Evolutionary conservation across 179 eudicot species (phyloP), one percentile per base, ranked within the genome.

Genomic region (Corrigiola litoralis): DNA sequence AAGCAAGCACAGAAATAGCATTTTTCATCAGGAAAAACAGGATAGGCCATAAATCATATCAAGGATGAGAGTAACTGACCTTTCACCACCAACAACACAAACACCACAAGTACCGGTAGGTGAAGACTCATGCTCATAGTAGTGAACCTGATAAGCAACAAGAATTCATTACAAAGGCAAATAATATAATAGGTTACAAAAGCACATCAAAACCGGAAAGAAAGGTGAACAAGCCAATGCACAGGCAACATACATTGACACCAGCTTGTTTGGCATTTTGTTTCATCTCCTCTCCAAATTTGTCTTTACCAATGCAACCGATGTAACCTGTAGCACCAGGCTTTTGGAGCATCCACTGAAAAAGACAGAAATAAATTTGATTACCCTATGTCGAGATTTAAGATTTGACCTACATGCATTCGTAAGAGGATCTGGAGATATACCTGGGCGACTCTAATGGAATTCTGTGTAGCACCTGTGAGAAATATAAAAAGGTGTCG

Each of bases 21-120:
- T 3, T 12, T 5, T 10, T 37, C 17, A 33, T 9, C 1, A 23
- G 27, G 33, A 50, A 37, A 38, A 46, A 24, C 3, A 36, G 21
- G 12, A 20, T 0, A n/a, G 0, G 54, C 23, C 27, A 20, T 29
- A 12, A 45, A 31, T 10, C 5, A 37, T 36, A 17, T 55, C 37
- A 47, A 61, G 44, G 29, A 7, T 21, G 56, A 49, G 18, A 16
- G 17, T 24, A 41, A 75, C 91, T 80, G 48, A 92, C 98, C 98
- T 90, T 83, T 92, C 98, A 20, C 87, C 90, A 53, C 92, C 95
- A 10, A 85, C 75, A 37, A 92, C 86, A 77, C 96, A 92, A 62
- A 92, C 98, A 69, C 78, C 98, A 80, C 98, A 92, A 54, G 96
- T 92, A 27, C 98, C 96, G 11, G 98, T 92, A 46, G 92, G 84